phyloP scores from a whole-genome alignment of 495 filamentous ascomycete genomes.

The Aspergillus indologenus region DNA sequence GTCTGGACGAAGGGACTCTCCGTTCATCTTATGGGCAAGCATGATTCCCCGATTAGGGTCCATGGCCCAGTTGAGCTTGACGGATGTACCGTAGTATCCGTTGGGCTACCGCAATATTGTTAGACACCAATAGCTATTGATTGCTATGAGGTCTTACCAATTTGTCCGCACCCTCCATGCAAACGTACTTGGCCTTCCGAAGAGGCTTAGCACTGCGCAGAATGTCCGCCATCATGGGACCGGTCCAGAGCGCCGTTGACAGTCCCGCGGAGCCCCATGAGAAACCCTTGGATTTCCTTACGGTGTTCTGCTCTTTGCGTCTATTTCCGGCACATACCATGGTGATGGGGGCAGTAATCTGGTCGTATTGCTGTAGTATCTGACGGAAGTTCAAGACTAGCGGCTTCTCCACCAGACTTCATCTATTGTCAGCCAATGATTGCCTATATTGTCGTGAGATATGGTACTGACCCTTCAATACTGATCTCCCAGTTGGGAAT shows the following conservation, averaged over 20 bases:
- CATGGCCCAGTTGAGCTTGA: constrained; percentile 87
- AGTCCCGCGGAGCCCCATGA: constrained; percentile 92
- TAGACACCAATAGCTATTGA: neutral
- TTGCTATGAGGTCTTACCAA: constrained; percentile 43
- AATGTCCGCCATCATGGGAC: constrained; percentile 72
- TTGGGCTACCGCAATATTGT: constrained; percentile 57
- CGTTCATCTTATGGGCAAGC: constrained; percentile 92
- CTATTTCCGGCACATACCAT: constrained; percentile 93
- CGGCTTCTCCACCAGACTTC: constrained; percentile 70
- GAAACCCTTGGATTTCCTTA: constrained; percentile 91
- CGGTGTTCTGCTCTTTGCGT: constrained; percentile 90
- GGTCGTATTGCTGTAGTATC: constrained; percentile 71
- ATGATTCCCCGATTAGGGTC: constrained; percentile 83
- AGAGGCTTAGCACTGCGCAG: constrained; percentile 65
- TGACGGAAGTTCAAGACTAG: constrained; percentile 71
- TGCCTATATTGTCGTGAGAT: neutral
- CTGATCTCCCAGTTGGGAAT: constrained; percentile 80
- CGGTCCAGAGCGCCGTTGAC: constrained; percentile 88
- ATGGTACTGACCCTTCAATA: constrained; percentile 66
- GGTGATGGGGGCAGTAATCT: constrained; percentile 84
- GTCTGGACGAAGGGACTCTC: constrained; percentile 76
- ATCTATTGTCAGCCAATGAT: neutral
- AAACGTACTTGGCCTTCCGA: constrained; percentile 76
- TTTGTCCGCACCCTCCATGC: constrained; percentile 90
- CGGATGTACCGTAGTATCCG: constrained; percentile 83